phyloP scores from a whole-genome alignment of 164 flowering plant species.

The Nymphaea colorata region DNA sequence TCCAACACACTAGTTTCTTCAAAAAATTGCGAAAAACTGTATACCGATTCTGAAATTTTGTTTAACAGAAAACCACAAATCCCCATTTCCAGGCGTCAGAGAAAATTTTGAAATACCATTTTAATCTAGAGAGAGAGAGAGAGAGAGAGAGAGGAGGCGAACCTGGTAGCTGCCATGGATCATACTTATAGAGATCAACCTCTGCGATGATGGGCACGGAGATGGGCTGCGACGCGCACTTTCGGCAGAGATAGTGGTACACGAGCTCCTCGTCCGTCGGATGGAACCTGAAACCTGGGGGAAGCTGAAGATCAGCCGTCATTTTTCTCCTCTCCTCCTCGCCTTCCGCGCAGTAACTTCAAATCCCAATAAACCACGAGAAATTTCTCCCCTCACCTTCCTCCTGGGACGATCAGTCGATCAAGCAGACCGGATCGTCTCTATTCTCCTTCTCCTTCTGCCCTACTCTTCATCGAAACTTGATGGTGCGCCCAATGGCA shows the following conservation, averaged over 20 bases:
- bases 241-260: conserved; percentile 9
- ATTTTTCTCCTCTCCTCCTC: not conserved
- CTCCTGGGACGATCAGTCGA: not conserved
- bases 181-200: conserved; percentile 11
- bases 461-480: no score
- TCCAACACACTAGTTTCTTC: no score
- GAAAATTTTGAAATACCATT: not conserved
- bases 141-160: not conserved
- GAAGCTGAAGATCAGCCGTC: conserved; percentile 8
- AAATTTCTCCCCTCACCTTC: not conserved
- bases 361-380: not conserved
- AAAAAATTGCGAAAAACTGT: no score
- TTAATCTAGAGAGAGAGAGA: not conserved
- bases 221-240: conserved; percentile 12
- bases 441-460: no score
- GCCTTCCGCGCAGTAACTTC: no score
- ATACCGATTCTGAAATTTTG: no score
- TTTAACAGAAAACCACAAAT: no score
- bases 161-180: conserved; percentile 17
- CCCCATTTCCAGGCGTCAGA: not conserved
- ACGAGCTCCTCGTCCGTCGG: conserved; percentile 12
- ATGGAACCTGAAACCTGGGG: conserved; percentile 14
- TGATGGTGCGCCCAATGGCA: not conserved
- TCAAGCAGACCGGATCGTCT: conserved; percentile 5
- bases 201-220: conserved; percentile 14